Evolutionary conservation across 257 asterid genomes (phyloP), one percentile per base, ranked within the genome.

Genomic region (Nicotiana benthamiana): DNA sequence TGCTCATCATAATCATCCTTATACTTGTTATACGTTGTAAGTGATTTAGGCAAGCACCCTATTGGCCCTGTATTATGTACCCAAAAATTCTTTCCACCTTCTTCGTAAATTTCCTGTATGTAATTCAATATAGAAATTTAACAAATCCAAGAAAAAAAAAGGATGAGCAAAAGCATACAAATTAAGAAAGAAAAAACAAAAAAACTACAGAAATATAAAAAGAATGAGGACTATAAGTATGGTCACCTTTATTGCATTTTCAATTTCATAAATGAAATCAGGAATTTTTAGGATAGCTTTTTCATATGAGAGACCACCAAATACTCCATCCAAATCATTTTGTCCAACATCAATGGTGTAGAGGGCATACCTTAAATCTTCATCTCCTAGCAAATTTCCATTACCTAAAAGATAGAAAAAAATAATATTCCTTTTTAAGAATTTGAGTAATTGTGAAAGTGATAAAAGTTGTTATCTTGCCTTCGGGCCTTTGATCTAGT

Each of bases 1-100:
- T 83, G 20, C 11, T 75, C 18, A 75, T 89, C 91, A 11, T 82
- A 61, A 80, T 86, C 89, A 2, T 63, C 76, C 12, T 68, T 74
- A 7, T 65, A 68, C 12, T 86, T 79, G 9, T 70, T 82, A 8
- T 72, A 79, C 5, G 80, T 79, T 48, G 82, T 83, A 1, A 89
- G 83, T 66, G 83, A 74, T 43, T 67, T 82, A 24, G 92, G 92
- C 81, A 87, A 68, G 79, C 92, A 89, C 12, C 92, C 92, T 62
- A 89, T 22, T 59, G 92, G 92, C 17, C 92, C 92, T 4, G 92
- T 87, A 22, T 83, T 87, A 1, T 89, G 90, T 77, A 89, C 84
- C 92, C 92, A 89, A 10, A 89, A 84, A 0, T 86, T 84, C 68
- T 28, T 87, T 48, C 89, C 92, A 8, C 92, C 90, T 40, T 24